Base-by-base conservation (phyloP, 2,329 filamentous ascomycete species). In the Alternaria novae-zelandiae region DNA sequence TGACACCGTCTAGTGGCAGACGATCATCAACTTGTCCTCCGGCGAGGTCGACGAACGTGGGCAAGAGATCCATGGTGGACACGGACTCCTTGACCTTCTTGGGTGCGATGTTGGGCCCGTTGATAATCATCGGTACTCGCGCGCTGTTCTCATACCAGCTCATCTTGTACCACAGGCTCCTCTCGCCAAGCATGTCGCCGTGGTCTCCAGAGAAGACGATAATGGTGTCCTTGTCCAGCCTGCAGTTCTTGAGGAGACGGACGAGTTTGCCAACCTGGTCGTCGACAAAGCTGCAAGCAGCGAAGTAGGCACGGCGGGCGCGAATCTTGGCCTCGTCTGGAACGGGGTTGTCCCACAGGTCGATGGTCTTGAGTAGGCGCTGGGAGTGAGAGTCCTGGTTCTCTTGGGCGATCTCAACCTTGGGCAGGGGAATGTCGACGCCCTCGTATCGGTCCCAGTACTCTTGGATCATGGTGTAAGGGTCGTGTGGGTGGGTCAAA, bases 111-210 rank as follows among this genome's bases (percentile, higher is more conserved):
- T 86, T 86, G 72, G 89, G 94, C 73, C 94, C 89, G 80, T 93
- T 90, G 78, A 97, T 87, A 68, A 97, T 85, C 77, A 97, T 89
- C 2, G 94, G 94, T 21, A 97, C 94, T 26, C 94, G 91, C 49
- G 93, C 93, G 12, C 93, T 97, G 44, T 90, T 90, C 85, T 97
- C 94, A 74, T 94, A 97, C 87, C 96, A 97, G 76, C 89, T 93
- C 94, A 97, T 97, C 86, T 97, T 97, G 85, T 97, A 94, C 94
- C 94, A 97, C 50, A 97, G 84, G 6, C 92, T 91, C 57, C 93
- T 90, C 84, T 97, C 94, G 63, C 94, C 94, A 8, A 97, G 87
- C 94, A 97, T 97, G 80, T 97, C 94, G 59, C 94, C 94, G 76
- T 97, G 94, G 78, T 97, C 94, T 47, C 94, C 94, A 62, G 91